phyloP scores from a whole-genome alignment of 176 grass and related monocot species.

The Bolboschoenus planiculmis region DNA sequence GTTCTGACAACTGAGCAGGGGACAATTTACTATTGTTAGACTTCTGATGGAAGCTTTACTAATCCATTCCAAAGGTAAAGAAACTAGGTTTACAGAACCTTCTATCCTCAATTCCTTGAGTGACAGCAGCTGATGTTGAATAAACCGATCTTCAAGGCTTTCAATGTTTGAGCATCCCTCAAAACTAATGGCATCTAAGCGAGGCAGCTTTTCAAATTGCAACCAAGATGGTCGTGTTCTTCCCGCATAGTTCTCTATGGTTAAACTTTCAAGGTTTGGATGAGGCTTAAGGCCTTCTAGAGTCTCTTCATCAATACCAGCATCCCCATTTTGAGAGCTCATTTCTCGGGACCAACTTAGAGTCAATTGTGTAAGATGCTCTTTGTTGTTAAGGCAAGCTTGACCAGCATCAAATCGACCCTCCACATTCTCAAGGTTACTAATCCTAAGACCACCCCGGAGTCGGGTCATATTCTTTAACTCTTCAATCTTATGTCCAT shows the following conservation, averaged over 20 bases:
- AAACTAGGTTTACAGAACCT: not conserved
- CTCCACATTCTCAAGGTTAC: not conserved
- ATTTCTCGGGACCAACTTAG: not conserved
- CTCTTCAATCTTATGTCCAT: slow-evolving; percentile 12
- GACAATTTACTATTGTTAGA: not conserved
- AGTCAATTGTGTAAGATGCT: not conserved
- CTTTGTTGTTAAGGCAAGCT: slow-evolving; percentile 19
- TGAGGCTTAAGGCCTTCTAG: slow-evolving; percentile 16
- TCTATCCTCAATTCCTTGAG: not conserved
- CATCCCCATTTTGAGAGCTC: not conserved
- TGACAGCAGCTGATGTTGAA: not conserved
- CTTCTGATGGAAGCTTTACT: not conserved
- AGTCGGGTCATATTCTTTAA: slow-evolving; percentile 15
- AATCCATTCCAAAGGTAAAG: not conserved
- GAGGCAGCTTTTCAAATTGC: not conserved
- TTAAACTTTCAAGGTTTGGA: not conserved
- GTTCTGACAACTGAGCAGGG: not conserved
- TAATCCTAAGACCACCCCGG: not conserved
- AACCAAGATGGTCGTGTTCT: slow-evolving; percentile 1
- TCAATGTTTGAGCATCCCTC: not conserved
- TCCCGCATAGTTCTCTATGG: not conserved
- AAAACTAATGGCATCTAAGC: not conserved
- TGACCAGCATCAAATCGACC: not conserved
- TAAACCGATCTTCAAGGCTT: not conserved
- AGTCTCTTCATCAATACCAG: not conserved